phyloP scores from a whole-genome alignment of 257 asterid species.

The Lantana camara region DNA sequence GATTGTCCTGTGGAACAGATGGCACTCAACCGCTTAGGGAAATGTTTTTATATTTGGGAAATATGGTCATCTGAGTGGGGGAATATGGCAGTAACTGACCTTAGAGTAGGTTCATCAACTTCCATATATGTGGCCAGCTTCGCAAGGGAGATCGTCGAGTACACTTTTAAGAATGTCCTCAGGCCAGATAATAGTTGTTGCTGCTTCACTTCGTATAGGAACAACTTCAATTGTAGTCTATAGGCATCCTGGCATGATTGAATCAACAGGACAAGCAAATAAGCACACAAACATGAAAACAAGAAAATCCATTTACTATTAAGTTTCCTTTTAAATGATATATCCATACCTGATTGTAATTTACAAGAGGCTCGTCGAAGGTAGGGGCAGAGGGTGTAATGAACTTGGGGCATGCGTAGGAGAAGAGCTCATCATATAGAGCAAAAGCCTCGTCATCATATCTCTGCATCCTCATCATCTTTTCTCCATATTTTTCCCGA shows the following conservation, averaged over 20 bases:
- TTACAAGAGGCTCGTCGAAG: slow-evolving; percentile 95
- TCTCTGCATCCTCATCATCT: slow-evolving; percentile 91
- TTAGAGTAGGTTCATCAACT: slow-evolving; percentile 85
- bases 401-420: slow-evolving; percentile 98
- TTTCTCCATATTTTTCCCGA: slow-evolving; percentile 91
- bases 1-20: slow-evolving; percentile 61
- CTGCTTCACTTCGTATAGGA: slow-evolving; percentile 88
- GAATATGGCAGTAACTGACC: slow-evolving; percentile 38
- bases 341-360: slow-evolving; percentile 84
- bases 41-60: neutral
- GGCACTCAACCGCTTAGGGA: slow-evolving; percentile 20
- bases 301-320: neutral
- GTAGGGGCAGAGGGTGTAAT: slow-evolving; percentile 96
- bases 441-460: slow-evolving; percentile 86
- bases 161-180: slow-evolving; percentile 79
- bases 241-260: slow-evolving; percentile 55
- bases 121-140: slow-evolving; percentile 87
- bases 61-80: slow-evolving; percentile 2
- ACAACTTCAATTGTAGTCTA: slow-evolving; percentile 65
- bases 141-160: slow-evolving; percentile 77
- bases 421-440: slow-evolving; percentile 91
- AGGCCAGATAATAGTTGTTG: slow-evolving; percentile 83
- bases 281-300: neutral
- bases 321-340: neutral
- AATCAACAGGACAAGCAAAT: slow-evolving; percentile 22